Evolutionary conservation across 257 asterid species (phyloP), one percentile per base, ranked within the genome.

Genomic region (Coffea eugenioides): DNA sequence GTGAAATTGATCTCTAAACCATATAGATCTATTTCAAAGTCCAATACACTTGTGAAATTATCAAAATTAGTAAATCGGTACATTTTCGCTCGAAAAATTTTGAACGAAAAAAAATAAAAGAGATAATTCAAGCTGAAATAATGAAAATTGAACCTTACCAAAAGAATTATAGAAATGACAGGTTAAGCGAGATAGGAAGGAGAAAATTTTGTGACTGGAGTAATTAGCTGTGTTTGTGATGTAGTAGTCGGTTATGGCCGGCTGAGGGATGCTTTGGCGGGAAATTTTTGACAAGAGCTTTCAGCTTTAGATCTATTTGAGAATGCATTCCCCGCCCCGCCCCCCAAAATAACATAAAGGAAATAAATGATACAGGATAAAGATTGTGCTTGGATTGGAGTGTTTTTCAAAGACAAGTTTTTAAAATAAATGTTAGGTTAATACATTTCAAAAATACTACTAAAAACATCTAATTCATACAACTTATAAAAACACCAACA

Each of bases 221-320:
- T 3, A 20, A 64, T 14, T 15, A 46, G 27, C 34, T 0, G 23
- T 64, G n/a, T 43, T 43, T 76, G 31, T 25, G 18, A 1, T 11
- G 41, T 25, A 51, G 51, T 46, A 46, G 51, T 5, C 8, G 7
- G 43, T 6, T n/a, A 65, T 25, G 41, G 69, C 41, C 18, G 14
- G 36, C 15, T 27, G 18, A 18, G 64, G 48, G 14, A 27, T 76
- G 21, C 46, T 64, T 76, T 46, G 80, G 80, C 80, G 73, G 80
- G 80, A 65, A 21, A 66, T 46, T 65, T 46, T 75, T 23, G 18
- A 3, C 64, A 0, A 8, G 1, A 31, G 57, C 51, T 27, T 25
- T 76, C 46, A 45, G 52, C 46, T 64, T 13, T 15, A 1, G 31
- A 51, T 34, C 36, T 20, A 8, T 0, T 4, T 43, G 36, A 11